phyloP scores from a whole-genome alignment of 2,329 filamentous ascomycete genomes.

The Chaetomium sp. region DNA sequence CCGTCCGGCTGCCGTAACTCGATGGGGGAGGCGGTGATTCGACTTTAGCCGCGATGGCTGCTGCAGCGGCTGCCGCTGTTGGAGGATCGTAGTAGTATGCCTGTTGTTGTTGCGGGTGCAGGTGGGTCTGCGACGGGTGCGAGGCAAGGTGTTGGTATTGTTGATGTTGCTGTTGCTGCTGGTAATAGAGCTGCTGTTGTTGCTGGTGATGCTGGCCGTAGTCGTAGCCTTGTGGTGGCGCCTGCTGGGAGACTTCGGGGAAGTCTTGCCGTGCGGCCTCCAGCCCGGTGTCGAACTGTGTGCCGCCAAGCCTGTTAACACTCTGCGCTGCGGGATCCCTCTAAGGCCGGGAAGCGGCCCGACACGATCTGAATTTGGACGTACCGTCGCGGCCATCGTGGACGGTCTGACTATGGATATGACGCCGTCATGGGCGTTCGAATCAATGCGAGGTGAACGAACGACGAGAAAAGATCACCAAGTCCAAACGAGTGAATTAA shows the following conservation, averaged over 20 bases:
- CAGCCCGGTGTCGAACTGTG: slow-evolving; percentile 19
- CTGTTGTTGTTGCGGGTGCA: too few species aligned
- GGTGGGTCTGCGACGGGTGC: too few species aligned
- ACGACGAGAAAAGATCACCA: neutral
- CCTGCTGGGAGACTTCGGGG: slow-evolving; percentile 19
- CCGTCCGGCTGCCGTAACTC: slow-evolving; percentile 9
- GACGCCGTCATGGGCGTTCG: neutral
- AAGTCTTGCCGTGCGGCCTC: slow-evolving; percentile 23
- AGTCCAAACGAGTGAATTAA: neutral
- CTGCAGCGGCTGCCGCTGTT: neutral
- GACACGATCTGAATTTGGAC: neutral
- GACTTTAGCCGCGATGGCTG: neutral
- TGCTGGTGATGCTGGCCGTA: slow-evolving; percentile 4
- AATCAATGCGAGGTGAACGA: neutral
- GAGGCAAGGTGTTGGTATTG: too few species aligned
- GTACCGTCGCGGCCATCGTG: slow-evolving; percentile 3
- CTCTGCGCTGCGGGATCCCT: neutral
- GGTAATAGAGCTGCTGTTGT: neutral
- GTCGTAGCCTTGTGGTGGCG: slow-evolving; percentile 6
- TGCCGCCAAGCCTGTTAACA: slow-evolving; percentile 3
- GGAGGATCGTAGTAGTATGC: neutral
- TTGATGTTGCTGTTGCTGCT: neutral
- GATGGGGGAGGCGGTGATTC: slow-evolving; percentile 3
- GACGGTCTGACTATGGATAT: neutral
- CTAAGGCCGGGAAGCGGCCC: neutral